Evolutionary conservation across 805 yeast genomes (phyloP).

Genomic region (Candida krabiensis): DNA sequence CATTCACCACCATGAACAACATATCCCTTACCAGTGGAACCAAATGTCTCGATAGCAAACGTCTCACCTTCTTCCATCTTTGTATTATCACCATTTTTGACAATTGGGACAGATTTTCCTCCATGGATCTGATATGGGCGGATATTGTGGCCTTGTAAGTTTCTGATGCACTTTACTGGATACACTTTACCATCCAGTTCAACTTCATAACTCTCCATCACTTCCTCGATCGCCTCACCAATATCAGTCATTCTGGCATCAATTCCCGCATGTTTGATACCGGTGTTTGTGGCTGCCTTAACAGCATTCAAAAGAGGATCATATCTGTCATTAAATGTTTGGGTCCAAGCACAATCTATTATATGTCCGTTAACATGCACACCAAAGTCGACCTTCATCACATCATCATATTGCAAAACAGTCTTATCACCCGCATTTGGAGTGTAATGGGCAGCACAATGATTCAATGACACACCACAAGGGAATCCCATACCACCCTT

Average conservation of each 20-base stretch:
- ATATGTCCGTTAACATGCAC: constrained; percentile 94
- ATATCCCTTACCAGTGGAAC: constrained; percentile 93
- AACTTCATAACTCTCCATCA: constrained; percentile 94
- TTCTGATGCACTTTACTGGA: constrained; percentile 87
- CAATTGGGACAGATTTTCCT: constrained; percentile 96
- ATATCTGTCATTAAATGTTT: constrained; percentile 81
- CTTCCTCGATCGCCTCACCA: constrained; percentile 95
- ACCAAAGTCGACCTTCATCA: constrained; percentile 95
- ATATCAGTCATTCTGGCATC: constrained; percentile 94
- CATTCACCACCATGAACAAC: constrained; percentile 88
- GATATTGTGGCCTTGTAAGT: constrained; percentile 93
- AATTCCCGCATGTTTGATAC: constrained; percentile 89
- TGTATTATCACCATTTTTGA: constrained; percentile 87
- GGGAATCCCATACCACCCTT: constrained; percentile 96
- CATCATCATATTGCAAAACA: constrained; percentile 81
- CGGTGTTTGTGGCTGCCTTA: constrained; percentile 90
- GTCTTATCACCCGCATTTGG: constrained; percentile 94
- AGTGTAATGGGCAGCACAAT: constrained; percentile 96
- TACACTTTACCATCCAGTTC: constrained; percentile 83
- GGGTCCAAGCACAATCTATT: constrained; percentile 93
- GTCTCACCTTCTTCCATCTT: constrained; percentile 99
- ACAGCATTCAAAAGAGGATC: constrained; percentile 83
- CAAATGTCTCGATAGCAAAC: constrained; percentile 97
- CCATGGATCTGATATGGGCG: constrained; percentile 84
- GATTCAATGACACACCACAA: constrained; percentile 91